Evolutionary conservation across 371 early-diverging fungal genomes (phyloP), one percentile per base, ranked within the genome.

Genomic region (Circinella minor): DNA sequence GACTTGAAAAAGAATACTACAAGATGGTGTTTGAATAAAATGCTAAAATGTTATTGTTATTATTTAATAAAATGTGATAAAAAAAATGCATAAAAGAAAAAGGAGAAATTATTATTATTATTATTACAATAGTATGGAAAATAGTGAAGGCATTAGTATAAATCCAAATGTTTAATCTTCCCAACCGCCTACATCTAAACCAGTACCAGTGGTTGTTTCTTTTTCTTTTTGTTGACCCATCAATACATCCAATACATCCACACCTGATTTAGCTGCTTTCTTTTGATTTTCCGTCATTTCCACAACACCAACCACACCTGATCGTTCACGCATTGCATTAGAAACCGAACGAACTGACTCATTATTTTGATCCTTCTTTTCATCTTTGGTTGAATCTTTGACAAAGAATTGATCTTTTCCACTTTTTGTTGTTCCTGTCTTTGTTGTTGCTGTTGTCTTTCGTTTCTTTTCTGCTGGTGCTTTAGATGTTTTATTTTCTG

Each of bases 271-370:
- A 4, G 62, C 62, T 11, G 62, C 62, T 68, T 82, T 83, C 57
- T 57, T 57, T 57, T 57, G 57, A 57, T 57, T 57, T 34, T 18
- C 36, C 51, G 76, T 65, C 51, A 79, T 80, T 74, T 90, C 88
- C 3, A 88, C 82, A 36, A 90, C 83, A 15, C 80, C 87, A 9
- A 90, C 78, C 4, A 90, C 88, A 66, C 90, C 90, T 4, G 88
- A 86, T 36, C 83, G 76, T 4, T 77, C 75, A 49, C 71, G 77
- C 46, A 75, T 69, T 13, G 74, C 73, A 37, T 76, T 36, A 11
- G 71, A 61, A 14, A 62, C 51, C 1, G 71, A 78, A 43, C 77
- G 80, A 48, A 73, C 55, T 10, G 54, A 63, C 10, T 48, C 51
- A 51, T 0, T 17, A 15, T 49, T 48, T 54, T 46, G n/a, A 43